Percentiles rank a stretch among this genome's conserved stretches.
phyloP scores from a whole-genome alignment of 2,329 filamentous ascomycete genomes.

The Diaporthe ilicicola region DNA sequence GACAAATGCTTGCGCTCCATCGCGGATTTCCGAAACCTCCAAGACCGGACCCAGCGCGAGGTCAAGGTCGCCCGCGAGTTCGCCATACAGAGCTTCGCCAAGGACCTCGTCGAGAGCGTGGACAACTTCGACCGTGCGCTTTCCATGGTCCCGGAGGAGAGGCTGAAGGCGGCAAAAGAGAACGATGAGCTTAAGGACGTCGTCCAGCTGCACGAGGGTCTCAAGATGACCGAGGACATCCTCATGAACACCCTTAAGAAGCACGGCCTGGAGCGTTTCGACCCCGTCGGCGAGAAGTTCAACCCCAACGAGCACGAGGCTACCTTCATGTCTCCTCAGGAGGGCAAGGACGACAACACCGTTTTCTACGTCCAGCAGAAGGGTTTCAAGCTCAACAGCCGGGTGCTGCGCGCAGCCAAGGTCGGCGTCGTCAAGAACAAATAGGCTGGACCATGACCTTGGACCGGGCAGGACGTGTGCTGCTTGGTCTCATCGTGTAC shows the following conservation, averaged over 20 bases:
- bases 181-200: constrained; percentile 74
- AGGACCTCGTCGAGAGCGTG: constrained; percentile 92
- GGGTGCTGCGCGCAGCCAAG: constrained; percentile 90
- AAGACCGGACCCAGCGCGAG: constrained; percentile 92
- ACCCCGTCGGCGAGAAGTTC: constrained; percentile 86
- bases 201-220: constrained; percentile 81
- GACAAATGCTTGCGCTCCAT: constrained; percentile 94
- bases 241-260: constrained; percentile 89
- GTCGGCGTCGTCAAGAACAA: constrained; percentile 93
- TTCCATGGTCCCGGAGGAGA: constrained; percentile 77
- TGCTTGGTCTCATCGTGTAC: constrained; percentile 24
- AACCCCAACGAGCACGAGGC: constrained; percentile 97
- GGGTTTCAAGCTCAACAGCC: constrained; percentile 92
- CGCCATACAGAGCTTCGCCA: constrained; percentile 93
- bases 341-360: constrained; percentile 87
- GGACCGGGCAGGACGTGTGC: background rate
- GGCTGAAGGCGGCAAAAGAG: constrained; percentile 64
- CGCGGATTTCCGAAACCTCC: constrained; percentile 97
- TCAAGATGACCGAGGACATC: constrained; percentile 94
- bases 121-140: constrained; percentile 98
- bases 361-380: constrained; percentile 95
- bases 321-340: constrained; percentile 89
- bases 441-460: constrained; percentile 38
- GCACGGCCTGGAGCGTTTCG: constrained; percentile 91
- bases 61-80: constrained; percentile 89